A percentile compares a stretch with the other conserved stretches of the same genome.
Conservation (phyloP, 768 basidiomycete genomes). For the Austroboletus eburneus region DNA sequence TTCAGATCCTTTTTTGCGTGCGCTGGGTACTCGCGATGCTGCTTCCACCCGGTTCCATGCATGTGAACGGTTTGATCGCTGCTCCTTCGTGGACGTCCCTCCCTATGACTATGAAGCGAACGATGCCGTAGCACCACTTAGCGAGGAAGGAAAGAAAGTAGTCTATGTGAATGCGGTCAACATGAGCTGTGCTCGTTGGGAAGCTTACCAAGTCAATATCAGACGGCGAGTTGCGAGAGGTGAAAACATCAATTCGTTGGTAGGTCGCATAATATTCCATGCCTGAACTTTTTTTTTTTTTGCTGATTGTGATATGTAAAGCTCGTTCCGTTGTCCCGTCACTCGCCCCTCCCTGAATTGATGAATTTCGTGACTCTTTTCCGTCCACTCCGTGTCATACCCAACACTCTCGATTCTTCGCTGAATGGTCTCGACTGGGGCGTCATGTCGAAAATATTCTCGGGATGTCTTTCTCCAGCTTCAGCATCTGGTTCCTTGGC, state of each 20-base stretch:
- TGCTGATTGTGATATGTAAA: conserved; percentile 25
- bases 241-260: conserved; percentile 59
- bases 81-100: conserved; percentile 52
- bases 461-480: conserved; percentile 40
- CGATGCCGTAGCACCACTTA: conserved; percentile 26
- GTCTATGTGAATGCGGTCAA: conserved; percentile 84
- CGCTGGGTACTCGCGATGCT: conserved; percentile 58
- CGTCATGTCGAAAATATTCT: conserved; percentile 67
- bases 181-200: conserved; percentile 58
- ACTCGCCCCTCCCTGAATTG: conserved; percentile 86
- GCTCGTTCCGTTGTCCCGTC: conserved; percentile 82
- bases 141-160: conserved; percentile 50
- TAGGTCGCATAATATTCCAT: conserved; percentile 31
- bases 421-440: conserved; percentile 66
- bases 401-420: conserved; percentile 64
- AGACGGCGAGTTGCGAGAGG: conserved; percentile 37
- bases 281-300: neutral
- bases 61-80: conserved; percentile 81
- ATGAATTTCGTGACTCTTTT: conserved; percentile 79
- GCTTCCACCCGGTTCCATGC: conserved; percentile 82
- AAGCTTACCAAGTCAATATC: conserved; percentile 44
- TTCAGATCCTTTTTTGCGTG: conserved; percentile 57
- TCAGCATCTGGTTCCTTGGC: conserved; percentile 4
- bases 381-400: conserved; percentile 69
- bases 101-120: conserved; percentile 13